Conservation (phyloP, 202 grass and related monocot species). For the Dendrocalamus latiflorus region DNA sequence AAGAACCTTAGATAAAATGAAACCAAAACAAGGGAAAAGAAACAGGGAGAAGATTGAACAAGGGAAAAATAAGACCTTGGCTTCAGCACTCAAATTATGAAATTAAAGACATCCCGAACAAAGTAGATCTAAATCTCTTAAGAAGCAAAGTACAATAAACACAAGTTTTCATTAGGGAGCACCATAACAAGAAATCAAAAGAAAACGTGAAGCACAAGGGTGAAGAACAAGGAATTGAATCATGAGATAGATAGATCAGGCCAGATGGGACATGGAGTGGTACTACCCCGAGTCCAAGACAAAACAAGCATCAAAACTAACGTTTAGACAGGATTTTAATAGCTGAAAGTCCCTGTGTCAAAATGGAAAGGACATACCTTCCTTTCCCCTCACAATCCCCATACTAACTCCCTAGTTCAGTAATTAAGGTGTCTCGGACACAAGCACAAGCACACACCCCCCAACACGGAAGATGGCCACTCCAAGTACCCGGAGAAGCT, state of each 20-base stretch:
- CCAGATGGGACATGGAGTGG: background rate
- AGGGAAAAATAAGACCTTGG: background rate
- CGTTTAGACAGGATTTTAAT: slow-evolving; percentile 2
- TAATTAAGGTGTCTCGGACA: slow-evolving; percentile 32
- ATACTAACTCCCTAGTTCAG: slow-evolving; percentile 11
- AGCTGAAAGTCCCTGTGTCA: background rate
- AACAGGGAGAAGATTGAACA: background rate
- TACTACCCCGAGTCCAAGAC: background rate
- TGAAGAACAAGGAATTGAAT: background rate
- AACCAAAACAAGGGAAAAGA: background rate
- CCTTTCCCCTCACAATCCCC: slow-evolving; percentile 34
- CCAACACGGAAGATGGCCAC: slow-evolving; percentile 22
- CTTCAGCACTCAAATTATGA: background rate
- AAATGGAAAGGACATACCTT: slow-evolving; percentile 49
- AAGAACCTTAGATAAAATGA: slow-evolving; percentile 8
- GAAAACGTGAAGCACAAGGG: background rate
- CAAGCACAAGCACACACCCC: background rate
- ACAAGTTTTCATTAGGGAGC: background rate
- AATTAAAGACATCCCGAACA: background rate
- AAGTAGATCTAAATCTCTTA: slow-evolving; percentile 15
- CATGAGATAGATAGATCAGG: background rate
- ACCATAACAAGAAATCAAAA: background rate
- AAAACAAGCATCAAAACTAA: slow-evolving; percentile 21
- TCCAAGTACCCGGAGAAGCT: slow-evolving; percentile 41
- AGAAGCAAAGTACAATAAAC: background rate